These are phyloP conservation scores for Fusarium dimerum DNA, from an alignment of 2,329 filamentous ascomycete genomes.

Conservation along the genomic window DNA sequence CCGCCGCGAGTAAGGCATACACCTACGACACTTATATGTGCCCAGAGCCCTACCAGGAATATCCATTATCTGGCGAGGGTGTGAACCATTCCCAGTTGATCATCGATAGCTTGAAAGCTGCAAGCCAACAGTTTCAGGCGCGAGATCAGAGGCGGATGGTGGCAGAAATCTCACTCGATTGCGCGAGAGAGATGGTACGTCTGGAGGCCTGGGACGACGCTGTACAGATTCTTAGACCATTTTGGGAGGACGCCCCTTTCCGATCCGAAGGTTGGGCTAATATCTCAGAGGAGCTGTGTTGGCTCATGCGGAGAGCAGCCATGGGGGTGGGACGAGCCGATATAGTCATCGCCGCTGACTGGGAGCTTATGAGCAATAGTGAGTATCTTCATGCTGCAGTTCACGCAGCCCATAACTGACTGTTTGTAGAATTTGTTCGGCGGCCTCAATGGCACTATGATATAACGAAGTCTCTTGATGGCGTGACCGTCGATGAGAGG, in stretches of 20 bases:
- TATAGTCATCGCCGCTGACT: slow-evolving; percentile 62
- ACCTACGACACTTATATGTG: slow-evolving; percentile 68
- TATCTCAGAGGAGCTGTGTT: slow-evolving; percentile 60
- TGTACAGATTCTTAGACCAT: slow-evolving; percentile 53
- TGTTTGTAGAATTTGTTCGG: slow-evolving; percentile 50
- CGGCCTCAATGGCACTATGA: slow-evolving; percentile 63
- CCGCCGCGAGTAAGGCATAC: slow-evolving; percentile 52
- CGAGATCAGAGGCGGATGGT: slow-evolving; percentile 54
- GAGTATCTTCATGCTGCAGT: slow-evolving; percentile 30
- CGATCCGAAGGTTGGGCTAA: slow-evolving; percentile 61
- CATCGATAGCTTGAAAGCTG: slow-evolving; percentile 51
- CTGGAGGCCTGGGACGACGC: slow-evolving; percentile 54
- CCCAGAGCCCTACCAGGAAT: slow-evolving; percentile 62
- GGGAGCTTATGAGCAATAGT: slow-evolving; percentile 64
- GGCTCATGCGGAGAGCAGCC: slow-evolving; percentile 61
- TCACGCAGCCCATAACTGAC: slow-evolving; percentile 8
- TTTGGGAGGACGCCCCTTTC: slow-evolving; percentile 60
- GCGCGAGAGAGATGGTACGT: slow-evolving; percentile 55
- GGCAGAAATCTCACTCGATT: slow-evolving; percentile 59
- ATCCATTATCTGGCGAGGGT: slow-evolving; percentile 50
- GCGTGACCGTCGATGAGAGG: slow-evolving; percentile 43
- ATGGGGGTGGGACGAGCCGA: slow-evolving; percentile 52
- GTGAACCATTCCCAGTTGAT: slow-evolving; percentile 59
- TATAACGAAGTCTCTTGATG: slow-evolving; percentile 57
- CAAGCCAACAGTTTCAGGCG: slow-evolving; percentile 54